Base-by-base conservation (phyloP, 78 protist genomes). In the Salpingoeca rosetta region DNA sequence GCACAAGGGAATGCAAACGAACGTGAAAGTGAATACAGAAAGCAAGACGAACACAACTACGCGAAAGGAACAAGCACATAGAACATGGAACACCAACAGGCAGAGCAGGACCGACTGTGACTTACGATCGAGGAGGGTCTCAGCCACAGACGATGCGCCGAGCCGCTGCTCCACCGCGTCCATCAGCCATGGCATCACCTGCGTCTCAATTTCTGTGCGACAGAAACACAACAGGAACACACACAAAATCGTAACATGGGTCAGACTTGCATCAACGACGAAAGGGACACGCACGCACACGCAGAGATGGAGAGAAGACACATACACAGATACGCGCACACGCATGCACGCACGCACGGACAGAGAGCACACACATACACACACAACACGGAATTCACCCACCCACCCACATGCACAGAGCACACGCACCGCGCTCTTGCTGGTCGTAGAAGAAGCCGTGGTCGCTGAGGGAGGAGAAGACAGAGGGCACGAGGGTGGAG, bases 131-230 rank as follows among this genome's bases (percentile, higher is more conserved):
- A 56, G 72, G 72, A 25, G 10, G 38, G 78, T 27, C 12, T 35
- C n/a, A 25, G 17, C 17, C 25, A 35, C 24, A 74, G 40, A 7
- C 17, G 25, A 25, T 35, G 78, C 40, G 40, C 38, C 24, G 78
- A 25, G 38, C 38, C 10, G 78, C 24, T 22, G n/a, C 86, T 37
- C 76, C 86, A 7, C 35, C 75, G 38, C 0, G 40, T 77, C 84
- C 45, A 84, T 25, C 72, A 94, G 89, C 96, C 94, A 91, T 2
- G 96, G 94, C 83, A 92, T 36, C 74, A 92, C 90, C 44, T 1
- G 44, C 57, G 85, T 37, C 83, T 84, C 89, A 43, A 94, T 88
- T 81, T 89, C n/a, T n/a, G n/a, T n/a, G n/a, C n/a, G n/a, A n/a
- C n/a, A n/a, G n/a, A n/a, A n/a, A n/a, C n/a, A n/a, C n/a, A n/a